Conservation (phyloP, 345 rosid species). For the Brassica rapa region DNA sequence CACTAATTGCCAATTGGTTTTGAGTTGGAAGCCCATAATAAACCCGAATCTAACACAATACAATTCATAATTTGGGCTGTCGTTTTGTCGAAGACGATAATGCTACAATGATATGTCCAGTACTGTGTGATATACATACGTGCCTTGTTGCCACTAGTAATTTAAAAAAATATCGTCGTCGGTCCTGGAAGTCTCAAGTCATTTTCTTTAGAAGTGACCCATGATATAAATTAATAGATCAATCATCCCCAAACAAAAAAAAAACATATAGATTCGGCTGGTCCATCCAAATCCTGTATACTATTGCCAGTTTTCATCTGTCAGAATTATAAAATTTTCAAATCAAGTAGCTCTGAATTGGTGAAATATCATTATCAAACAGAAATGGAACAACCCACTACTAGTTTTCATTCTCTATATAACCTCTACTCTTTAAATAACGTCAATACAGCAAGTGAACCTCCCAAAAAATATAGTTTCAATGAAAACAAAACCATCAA, state of each 20-base stretch:
- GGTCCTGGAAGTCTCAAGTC: not conserved
- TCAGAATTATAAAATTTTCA: not conserved
- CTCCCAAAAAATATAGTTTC: not conserved
- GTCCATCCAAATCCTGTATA: slow-evolving; percentile 12
- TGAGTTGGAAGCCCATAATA: too few relatives aligned
- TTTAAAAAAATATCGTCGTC: not conserved
- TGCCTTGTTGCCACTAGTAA: slow-evolving; percentile 8
- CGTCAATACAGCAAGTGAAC: not conserved
- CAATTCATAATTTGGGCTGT: not conserved
- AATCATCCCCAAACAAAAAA: not conserved
- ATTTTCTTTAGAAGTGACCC: slow-evolving; percentile 13
- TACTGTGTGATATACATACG: not conserved
- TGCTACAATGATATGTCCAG: not conserved
- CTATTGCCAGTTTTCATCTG: not conserved
- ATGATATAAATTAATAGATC: not conserved
- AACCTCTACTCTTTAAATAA: not conserved
- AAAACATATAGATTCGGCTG: not conserved
- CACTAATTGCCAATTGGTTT: too few relatives aligned
- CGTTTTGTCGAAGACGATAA: not conserved
- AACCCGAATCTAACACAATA: too few relatives aligned
- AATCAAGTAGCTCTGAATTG: slow-evolving; percentile 13
- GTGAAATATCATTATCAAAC: slow-evolving; percentile 16
- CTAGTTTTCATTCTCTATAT: slow-evolving; percentile 4
- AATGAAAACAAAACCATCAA: slow-evolving; percentile 15
- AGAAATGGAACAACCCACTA: slow-evolving; percentile 14